Evolutionary conservation across 345 rosid species (phyloP).

Genomic region (Hypericum perforatum): DNA sequence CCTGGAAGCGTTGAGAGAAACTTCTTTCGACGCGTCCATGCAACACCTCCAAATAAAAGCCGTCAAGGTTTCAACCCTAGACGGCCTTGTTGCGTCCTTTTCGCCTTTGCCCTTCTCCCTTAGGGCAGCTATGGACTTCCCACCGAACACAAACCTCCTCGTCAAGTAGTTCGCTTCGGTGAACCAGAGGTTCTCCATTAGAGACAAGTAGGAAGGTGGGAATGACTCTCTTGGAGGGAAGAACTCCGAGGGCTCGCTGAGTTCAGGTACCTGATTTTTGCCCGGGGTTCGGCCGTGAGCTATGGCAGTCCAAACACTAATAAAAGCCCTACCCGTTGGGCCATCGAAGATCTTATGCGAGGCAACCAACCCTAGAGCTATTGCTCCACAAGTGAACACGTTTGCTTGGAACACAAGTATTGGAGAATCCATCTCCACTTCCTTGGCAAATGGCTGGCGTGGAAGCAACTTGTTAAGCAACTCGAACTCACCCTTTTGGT

Average conservation of each 20-base stretch:
- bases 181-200: constrained; percentile 19
- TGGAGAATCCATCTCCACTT: neutral
- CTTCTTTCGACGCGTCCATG: neutral
- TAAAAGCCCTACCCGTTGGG: neutral
- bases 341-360: constrained; percentile 12
- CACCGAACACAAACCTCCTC: constrained; percentile 14
- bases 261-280: neutral
- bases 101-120: constrained; percentile 2
- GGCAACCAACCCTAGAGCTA: neutral
- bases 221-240: constrained; percentile 12
- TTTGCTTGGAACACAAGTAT: neutral
- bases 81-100: neutral
- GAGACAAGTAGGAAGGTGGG: constrained; percentile 5
- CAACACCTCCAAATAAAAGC: constrained; percentile 12
- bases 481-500: neutral
- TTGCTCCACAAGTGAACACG: constrained; percentile 9
- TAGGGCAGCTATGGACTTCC: constrained; percentile 6
- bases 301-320: constrained; percentile 3
- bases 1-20: neutral
- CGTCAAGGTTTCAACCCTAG: constrained; percentile 13
- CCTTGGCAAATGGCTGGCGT: neutral
- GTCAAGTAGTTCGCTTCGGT: constrained; percentile 8
- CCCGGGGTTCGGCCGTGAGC: neutral
- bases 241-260: neutral
- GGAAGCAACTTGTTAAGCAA: constrained; percentile 6